Evolutionary conservation across 179 eudicot species (phyloP).

Genomic region (Drosera spatulata): DNA sequence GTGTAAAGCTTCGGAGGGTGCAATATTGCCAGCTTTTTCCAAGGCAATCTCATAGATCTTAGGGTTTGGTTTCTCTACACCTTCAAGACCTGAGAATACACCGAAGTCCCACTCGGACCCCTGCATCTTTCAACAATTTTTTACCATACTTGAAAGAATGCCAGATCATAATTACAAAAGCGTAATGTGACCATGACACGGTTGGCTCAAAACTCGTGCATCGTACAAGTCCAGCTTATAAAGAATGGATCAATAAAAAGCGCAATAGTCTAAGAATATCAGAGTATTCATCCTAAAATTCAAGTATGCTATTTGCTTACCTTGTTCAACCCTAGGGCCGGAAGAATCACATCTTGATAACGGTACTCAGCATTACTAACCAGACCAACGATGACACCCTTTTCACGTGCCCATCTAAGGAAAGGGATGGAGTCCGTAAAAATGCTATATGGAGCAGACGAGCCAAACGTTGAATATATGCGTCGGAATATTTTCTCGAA

Average conservation of each 20-base stretch:
- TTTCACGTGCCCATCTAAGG: slow-evolving; percentile 70
- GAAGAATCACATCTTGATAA: slow-evolving; percentile 83
- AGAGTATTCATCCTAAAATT: no score
- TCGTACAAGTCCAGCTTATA: no score
- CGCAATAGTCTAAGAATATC: no score
- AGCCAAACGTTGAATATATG: slow-evolving; percentile 83
- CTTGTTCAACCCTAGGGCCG: slow-evolving; percentile 72
- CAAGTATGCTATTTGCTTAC: slow-evolving; percentile 17
- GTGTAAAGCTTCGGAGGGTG: slow-evolving; percentile 72
- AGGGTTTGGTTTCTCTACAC: slow-evolving; percentile 91
- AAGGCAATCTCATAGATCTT: slow-evolving; percentile 66
- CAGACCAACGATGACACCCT: slow-evolving; percentile 61
- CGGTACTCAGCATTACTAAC: slow-evolving; percentile 95
- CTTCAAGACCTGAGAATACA: slow-evolving; percentile 89
- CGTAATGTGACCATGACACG: no score
- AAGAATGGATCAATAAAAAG: no score
- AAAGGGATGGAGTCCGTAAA: slow-evolving; percentile 89
- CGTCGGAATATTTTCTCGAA: slow-evolving; percentile 87
- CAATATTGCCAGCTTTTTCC: slow-evolving; percentile 70
- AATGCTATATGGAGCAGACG: slow-evolving; percentile 74
- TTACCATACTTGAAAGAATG: no score
- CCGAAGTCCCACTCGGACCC: slow-evolving; percentile 98
- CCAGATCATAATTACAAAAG: no score
- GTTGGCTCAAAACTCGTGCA: no score
- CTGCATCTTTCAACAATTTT: slow-evolving; percentile 19